Evolutionary conservation across 2,329 filamentous ascomycete species (phyloP).

Genomic region (Teratosphaeria viscida): DNA sequence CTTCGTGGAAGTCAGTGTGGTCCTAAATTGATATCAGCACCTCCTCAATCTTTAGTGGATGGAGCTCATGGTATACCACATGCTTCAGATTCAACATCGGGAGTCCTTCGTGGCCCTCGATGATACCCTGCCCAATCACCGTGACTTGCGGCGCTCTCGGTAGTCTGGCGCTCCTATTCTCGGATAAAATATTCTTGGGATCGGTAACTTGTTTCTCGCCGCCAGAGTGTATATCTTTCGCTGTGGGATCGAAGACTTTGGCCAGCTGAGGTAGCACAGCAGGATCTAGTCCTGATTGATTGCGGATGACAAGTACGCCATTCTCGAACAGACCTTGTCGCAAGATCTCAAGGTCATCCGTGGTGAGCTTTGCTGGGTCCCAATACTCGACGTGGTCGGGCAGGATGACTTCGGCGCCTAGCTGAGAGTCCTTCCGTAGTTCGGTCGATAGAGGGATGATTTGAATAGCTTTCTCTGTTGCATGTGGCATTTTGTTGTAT

Average conservation of each 20-base stretch:
- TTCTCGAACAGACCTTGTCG: constrained; percentile 11
- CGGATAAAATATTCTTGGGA: neutral
- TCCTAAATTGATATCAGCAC: neutral
- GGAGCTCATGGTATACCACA: neutral
- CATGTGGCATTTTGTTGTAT: neutral
- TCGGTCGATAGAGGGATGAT: neutral
- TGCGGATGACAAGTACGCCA: constrained; percentile 10
- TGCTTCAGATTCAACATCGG: constrained; percentile 12
- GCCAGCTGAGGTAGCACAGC: constrained; percentile 8
- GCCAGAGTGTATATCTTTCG: constrained; percentile 12
- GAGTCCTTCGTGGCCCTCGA: constrained; percentile 10
- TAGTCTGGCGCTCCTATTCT: neutral
- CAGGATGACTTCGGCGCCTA: neutral
- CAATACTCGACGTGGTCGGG: neutral
- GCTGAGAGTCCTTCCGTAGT: neutral
- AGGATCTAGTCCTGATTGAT: constrained; percentile 10
- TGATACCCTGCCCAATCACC: constrained; percentile 13
- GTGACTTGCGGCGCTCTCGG: constrained; percentile 12
- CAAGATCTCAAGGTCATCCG: constrained; percentile 2
- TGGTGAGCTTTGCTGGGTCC: neutral
- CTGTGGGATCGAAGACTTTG: constrained; percentile 11
- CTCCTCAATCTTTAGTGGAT: no score
- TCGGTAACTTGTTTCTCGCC: constrained; percentile 12
- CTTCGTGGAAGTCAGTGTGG: neutral
- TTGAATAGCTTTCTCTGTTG: neutral